Evolutionary conservation across 495 filamentous ascomycete genomes (phyloP), one percentile per base, ranked within the genome.

Genomic region (Podospora bellae-mahoneyi): DNA sequence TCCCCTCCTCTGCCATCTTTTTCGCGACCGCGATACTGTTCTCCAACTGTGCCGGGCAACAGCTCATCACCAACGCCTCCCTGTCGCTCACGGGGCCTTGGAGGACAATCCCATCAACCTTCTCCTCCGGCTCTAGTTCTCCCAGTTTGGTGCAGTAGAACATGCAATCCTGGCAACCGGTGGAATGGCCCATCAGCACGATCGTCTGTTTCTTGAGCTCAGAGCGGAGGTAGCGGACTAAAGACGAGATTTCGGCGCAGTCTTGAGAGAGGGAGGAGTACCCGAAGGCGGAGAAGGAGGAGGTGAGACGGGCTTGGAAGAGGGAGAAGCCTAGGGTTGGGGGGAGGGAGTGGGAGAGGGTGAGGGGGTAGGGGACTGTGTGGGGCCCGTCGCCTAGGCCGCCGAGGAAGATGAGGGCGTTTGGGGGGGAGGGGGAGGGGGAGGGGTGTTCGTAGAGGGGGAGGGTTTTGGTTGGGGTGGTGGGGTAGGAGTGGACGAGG

Each of bases 141-240:
- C 57, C 53, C 13, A 10, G 19, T 10, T 3, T 60, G 5, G 44
- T 20, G 20, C 27, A 64, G 27, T 95, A 96, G 66, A 91, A 87
- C 77, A 97, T 84, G 39, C 91, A 87, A 73, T 96, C 93, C 80
- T 84, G 95, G 68, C 91, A 92, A 2, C 95, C 95, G 13, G 84
- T 87, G 3, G 90, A 93, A 70, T 96, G 92, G 10, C 95, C 95
- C 85, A 99, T 87, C 13, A 97, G 76, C 9, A 94, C 89, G n/a
- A 97, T 80, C 73, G 89, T 92, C 13, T 81, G 75, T 10, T 74
- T 78, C 9, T 77, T 77, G 16, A 78, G 76, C 16, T 59, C 65
- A 3, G 82, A 82, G 10, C 72, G 62, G 62, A 97, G 86, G 73
- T 93, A 94, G 20, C 81, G 74, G n/a, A 97, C 90, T 62, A 90